Conservation (phyloP, 805 yeast species). For the Priceomyces castillae region DNA sequence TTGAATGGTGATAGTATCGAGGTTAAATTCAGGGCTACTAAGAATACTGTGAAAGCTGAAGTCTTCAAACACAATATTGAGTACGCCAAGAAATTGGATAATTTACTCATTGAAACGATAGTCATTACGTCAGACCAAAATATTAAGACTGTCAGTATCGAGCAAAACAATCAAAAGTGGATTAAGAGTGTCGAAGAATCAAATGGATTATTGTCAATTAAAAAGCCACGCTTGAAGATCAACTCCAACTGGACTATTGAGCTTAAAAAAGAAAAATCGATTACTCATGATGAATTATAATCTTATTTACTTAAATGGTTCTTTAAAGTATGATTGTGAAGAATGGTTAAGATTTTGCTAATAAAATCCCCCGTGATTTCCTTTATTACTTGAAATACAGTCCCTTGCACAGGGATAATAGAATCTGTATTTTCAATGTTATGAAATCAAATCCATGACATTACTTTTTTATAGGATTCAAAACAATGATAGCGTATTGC, state of each 20-base stretch:
- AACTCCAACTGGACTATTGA: constrained; percentile 47
- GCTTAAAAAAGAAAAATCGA: constrained; percentile 7
- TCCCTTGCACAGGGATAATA: constrained; percentile 13
- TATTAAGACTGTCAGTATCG: constrained; percentile 22
- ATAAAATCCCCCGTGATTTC: constrained; percentile 18
- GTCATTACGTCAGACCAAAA: constrained; percentile 42
- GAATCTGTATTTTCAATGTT: neutral
- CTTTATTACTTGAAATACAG: constrained; percentile 17
- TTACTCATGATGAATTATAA: constrained; percentile 28
- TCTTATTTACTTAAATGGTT: constrained; percentile 8
- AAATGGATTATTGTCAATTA: constrained; percentile 28
- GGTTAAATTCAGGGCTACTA: constrained; percentile 38
- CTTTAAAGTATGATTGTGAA: constrained; percentile 17
- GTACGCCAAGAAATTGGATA: constrained; percentile 21
- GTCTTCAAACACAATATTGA: constrained; percentile 8
- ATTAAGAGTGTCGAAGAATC: constrained; percentile 18
- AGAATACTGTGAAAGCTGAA: constrained; percentile 22
- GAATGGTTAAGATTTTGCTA: constrained; percentile 19
- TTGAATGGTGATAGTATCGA: constrained; percentile 48
- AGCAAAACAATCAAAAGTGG: constrained; percentile 41
- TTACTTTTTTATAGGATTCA: constrained; percentile 32
- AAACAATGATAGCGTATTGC: constrained; percentile 38
- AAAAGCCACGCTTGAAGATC: constrained; percentile 51
- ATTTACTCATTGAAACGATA: constrained; percentile 53
- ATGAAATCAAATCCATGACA: constrained; percentile 30